Conservation (phyloP, 2,329 filamentous ascomycete genomes). For the Aspergillus novofumigatus region DNA sequence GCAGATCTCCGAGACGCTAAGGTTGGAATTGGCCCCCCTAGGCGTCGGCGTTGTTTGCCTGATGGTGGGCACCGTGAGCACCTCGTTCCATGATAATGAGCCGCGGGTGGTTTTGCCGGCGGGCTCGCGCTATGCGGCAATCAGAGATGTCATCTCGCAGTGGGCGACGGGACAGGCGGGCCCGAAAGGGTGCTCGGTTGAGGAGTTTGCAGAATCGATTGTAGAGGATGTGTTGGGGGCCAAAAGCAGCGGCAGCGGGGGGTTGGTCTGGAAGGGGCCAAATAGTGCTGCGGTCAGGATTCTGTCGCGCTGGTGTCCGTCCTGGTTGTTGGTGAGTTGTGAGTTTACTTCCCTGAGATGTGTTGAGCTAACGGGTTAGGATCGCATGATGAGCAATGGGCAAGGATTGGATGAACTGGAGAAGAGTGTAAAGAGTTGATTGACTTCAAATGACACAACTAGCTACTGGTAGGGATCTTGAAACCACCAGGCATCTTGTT, state of each 20-base stretch:
- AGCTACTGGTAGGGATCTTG: slow-evolving; percentile 7
- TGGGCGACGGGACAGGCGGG: slow-evolving; percentile 8
- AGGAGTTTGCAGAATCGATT: slow-evolving; percentile 7
- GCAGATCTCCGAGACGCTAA: slow-evolving; percentile 25
- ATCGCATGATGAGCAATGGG: background rate
- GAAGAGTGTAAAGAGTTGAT: background rate
- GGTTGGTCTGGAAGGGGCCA: slow-evolving; percentile 7
- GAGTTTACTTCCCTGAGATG: background rate
- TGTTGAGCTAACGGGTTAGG: background rate
- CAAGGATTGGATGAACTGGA: slow-evolving; percentile 2
- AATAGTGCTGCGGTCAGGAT: slow-evolving; percentile 3
- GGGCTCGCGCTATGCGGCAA: slow-evolving; percentile 5
- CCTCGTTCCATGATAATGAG: slow-evolving; percentile 13
- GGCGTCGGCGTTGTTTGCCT: slow-evolving; percentile 27
- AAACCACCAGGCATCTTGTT: slow-evolving; percentile 13
- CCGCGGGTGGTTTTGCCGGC: slow-evolving; percentile 2
- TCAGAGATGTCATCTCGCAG: slow-evolving; percentile 7
- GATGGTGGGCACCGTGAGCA: slow-evolving; percentile 21
- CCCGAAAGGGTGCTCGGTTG: slow-evolving; percentile 6
- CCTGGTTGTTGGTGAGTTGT: slow-evolving; percentile 11
- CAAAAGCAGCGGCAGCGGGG: background rate
- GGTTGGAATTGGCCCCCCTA: slow-evolving; percentile 30
- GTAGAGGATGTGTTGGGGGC: slow-evolving; percentile 9
- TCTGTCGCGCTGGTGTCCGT: slow-evolving; percentile 5
- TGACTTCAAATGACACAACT: no score